Conservation (phyloP, 176 grass and related monocot genomes). For the Phoenix dactylifera region DNA sequence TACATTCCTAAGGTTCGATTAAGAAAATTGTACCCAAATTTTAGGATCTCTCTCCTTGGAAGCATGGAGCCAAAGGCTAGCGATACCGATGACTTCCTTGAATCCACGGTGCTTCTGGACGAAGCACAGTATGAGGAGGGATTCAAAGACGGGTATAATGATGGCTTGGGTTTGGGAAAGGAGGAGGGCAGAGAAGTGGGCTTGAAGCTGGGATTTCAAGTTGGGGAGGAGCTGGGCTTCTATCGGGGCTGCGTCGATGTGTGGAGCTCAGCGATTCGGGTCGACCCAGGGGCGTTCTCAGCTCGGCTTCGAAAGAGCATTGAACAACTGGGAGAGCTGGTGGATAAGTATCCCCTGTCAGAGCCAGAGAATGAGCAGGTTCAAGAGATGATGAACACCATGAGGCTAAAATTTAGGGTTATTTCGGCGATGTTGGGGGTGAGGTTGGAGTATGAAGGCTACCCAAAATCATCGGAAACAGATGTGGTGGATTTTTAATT, state of each 20-base stretch:
- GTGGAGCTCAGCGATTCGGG: conserved; percentile 36
- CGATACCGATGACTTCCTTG: conserved; percentile 41
- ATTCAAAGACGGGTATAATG: conserved; percentile 54
- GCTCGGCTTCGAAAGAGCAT: conserved; percentile 51
- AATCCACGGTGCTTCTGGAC: conserved; percentile 50
- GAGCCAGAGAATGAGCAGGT: conserved; percentile 58
- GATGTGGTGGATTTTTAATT: conserved; percentile 35
- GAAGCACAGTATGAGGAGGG: conserved; percentile 59
- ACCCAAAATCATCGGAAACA: conserved; percentile 26
- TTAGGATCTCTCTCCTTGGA: neutral
- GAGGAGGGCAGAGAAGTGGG: conserved; percentile 62
- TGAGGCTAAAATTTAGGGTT: conserved; percentile 63
- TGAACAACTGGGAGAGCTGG: conserved; percentile 39
- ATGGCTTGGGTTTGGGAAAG: conserved; percentile 49
- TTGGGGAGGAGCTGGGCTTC: conserved; percentile 77
- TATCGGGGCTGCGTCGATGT: conserved; percentile 62
- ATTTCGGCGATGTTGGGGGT: conserved; percentile 52
- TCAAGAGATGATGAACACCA: conserved; percentile 54
- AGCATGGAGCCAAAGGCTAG: conserved; percentile 40
- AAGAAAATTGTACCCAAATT: no score
- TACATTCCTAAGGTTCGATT: no score
- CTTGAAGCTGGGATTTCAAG: conserved; percentile 57
- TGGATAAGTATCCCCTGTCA: conserved; percentile 37
- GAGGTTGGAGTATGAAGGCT: conserved; percentile 59
- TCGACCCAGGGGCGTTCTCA: conserved; percentile 45